Evolutionary conservation across 768 basidiomycete genomes (phyloP), one percentile per base, ranked within the genome.

Genomic region (Kwoniella botswanensis): DNA sequence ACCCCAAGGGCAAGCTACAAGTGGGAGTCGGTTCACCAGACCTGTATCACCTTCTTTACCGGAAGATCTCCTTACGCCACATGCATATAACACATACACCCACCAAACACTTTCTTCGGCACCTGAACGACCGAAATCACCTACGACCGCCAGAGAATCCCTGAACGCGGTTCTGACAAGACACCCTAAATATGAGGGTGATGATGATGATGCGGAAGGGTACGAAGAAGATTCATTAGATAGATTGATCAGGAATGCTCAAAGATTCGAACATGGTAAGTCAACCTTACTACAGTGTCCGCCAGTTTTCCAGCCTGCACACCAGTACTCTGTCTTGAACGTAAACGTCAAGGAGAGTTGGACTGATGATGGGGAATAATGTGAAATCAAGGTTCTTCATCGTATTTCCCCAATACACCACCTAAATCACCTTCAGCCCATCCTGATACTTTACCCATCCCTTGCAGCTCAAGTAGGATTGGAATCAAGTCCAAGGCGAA

Each of bases 41-140:
- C 67, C 67, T 7, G 41, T 68, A 35, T 68, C 67, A 29, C 67
- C 67, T 15, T 26, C 60, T 29, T 22, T 68, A 9, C 60, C 67
- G 2, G 59, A 54, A 21, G 50, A 68, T 22, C 11, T 26, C 59
- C 52, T 62, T 44, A 35, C 59, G 4, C 52, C 52, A 11, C 13
- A 17, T 15, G 11, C 5, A 26, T 11, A 58, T 15, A 29, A 53
- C n/a, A 68, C 53, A 17, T 62, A 62, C 24, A 63, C n/a, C 9
- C 67, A 68, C 54, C 58, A 55, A 35, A 68, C 67, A 18, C 5
- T 68, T 1, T 68, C 67, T 2, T 61, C 67, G 5, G 58, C 59
- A 5, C 67, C 58, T 4, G 42, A 63, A 44, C 50, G 61, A 63
- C 60, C 60, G 6, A 68, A 68, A 22, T 68, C 67, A 11, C 61